A percentile compares a stretch with the other conserved stretches of the same genome.
phyloP scores from a whole-genome alignment of 352 stramenopile species.

The Blastocystis sp. region DNA sequence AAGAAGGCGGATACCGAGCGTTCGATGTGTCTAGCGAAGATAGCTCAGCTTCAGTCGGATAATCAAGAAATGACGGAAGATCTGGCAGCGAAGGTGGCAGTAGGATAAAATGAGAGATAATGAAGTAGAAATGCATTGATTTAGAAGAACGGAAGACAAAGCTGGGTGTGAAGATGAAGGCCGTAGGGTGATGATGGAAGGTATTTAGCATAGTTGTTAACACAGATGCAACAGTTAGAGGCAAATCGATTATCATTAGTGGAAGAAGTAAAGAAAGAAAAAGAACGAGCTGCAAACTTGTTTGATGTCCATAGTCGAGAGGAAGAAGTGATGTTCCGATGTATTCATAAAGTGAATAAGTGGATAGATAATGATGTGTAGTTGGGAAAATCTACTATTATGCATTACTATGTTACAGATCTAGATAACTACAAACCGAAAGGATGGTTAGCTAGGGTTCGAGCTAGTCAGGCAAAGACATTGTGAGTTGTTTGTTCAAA shows the following conservation, averaged over 20 bases:
- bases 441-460: conserved; percentile 24
- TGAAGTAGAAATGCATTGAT: conserved; percentile 42
- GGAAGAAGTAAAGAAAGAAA: conserved; percentile 29
- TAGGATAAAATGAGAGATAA: not conserved
- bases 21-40: conserved; percentile 48
- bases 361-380: not conserved
- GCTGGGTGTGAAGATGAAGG: conserved; percentile 19
- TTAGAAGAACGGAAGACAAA: conserved; percentile 35
- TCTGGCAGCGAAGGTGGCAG: not conserved
- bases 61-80: conserved; percentile 37
- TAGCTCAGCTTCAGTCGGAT: conserved; percentile 32
- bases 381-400: conserved; percentile 24
- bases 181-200: not conserved
- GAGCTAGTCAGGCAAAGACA: conserved; percentile 34
- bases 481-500: conserved; percentile 47
- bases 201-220: not conserved
- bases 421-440: conserved; percentile 42
- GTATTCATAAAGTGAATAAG: conserved; percentile 7
- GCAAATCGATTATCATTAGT: not conserved
- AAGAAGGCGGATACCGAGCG: not conserved
- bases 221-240: conserved; percentile 46
- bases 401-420: conserved; percentile 9
- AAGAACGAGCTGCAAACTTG: not conserved
- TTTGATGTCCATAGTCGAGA: not conserved
- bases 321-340: conserved; percentile 50